Evolutionary conservation across 352 stramenopile species (phyloP).

Genomic region (Globisporangium cederbergense): DNA sequence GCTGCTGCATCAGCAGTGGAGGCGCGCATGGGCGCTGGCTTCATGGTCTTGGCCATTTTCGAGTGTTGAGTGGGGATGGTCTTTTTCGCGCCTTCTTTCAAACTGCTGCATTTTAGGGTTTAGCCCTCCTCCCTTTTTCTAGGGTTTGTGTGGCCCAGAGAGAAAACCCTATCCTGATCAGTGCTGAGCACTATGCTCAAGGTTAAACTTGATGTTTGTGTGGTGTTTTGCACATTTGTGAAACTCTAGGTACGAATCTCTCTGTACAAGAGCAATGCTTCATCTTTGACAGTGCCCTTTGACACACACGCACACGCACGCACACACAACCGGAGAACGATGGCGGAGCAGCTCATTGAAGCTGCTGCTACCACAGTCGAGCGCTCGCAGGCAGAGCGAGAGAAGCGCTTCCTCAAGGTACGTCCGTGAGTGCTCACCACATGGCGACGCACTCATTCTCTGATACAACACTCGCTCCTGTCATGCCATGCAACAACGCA

Average conservation of each 20-base stretch:
- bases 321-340: not conserved
- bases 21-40: not conserved
- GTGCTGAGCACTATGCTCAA: not conserved
- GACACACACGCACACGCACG: not conserved
- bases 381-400: constrained; percentile 14
- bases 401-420: constrained; percentile 53
- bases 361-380: not conserved
- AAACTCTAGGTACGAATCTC: not conserved
- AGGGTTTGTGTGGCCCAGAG: constrained; percentile 1
- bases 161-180: not conserved
- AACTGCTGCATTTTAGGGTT: not conserved
- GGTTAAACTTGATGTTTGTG: not conserved
- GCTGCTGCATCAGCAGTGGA: not conserved
- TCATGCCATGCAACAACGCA: constrained; percentile 6
- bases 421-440: not conserved
- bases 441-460: too few species aligned
- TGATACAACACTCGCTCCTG: not conserved
- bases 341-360: constrained; percentile 2
- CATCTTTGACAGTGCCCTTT: not conserved
- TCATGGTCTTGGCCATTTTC: not conserved
- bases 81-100: constrained; percentile 8
- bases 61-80: not conserved
- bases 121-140: not conserved
- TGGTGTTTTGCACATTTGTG: not conserved
- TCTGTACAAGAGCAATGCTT: too few species aligned